Conservation (phyloP, 164 flowering plant species). For the Kalanchoe fedtschenkoi region DNA sequence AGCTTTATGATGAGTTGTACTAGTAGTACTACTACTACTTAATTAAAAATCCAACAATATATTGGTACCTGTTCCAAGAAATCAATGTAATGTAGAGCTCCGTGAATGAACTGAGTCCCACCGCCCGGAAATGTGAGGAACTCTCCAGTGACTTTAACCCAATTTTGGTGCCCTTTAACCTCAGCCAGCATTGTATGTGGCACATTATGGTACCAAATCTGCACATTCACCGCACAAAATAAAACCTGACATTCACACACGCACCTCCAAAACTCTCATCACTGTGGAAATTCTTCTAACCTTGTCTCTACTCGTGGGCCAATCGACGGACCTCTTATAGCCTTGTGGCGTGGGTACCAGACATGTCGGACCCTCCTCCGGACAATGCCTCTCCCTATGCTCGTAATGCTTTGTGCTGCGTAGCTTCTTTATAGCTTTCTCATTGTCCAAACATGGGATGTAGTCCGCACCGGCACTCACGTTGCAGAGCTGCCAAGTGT, state of each 20-base stretch:
- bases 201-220: constrained; percentile 18
- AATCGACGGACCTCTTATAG: constrained; percentile 6
- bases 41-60: too few relatives aligned
- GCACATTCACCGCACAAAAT: constrained; percentile 1
- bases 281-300: background rate
- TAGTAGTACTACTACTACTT: too few relatives aligned
- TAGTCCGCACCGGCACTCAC: constrained; percentile 68
- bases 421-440: constrained; percentile 36
- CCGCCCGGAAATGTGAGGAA: constrained; percentile 19
- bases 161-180: constrained; percentile 17
- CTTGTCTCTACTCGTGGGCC: constrained; percentile 11
- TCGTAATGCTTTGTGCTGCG: constrained; percentile 46
- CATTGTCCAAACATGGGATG: constrained; percentile 92
- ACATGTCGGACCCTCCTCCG: constrained; percentile 15
- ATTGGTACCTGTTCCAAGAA: constrained; percentile 7
- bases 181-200: constrained; percentile 16
- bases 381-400: constrained; percentile 58
- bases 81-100: constrained; percentile 18
- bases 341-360: constrained; percentile 18
- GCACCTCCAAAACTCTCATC: background rate
- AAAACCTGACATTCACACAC: background rate
- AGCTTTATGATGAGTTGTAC: background rate
- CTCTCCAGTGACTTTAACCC: constrained; percentile 15
- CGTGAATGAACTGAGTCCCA: constrained; percentile 16
- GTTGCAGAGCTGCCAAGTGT: constrained; percentile 76